Evolutionary conservation across 2,329 filamentous ascomycete genomes (phyloP).

Genomic region (Sordariomycetes sp.): DNA sequence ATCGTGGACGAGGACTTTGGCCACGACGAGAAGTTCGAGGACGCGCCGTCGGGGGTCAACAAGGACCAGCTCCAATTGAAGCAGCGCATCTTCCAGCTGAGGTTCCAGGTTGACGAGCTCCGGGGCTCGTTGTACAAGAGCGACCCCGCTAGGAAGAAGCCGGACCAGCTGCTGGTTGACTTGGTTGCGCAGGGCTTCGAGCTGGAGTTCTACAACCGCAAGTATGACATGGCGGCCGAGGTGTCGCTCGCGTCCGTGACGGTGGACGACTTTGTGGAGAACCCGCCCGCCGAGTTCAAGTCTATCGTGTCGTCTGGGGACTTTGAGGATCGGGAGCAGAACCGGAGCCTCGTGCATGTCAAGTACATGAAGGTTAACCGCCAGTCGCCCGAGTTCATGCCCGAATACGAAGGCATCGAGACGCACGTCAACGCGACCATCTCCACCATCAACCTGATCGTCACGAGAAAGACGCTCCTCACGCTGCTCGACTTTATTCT

Average conservation of each 20-base stretch:
- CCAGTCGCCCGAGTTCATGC: conserved; percentile 85
- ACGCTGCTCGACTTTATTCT: conserved; percentile 92
- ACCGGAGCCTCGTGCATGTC: conserved; percentile 74
- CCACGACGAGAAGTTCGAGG: conserved; percentile 54
- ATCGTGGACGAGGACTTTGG: conserved; percentile 69
- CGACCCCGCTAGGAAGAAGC: conserved; percentile 63
- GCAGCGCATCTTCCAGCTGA: conserved; percentile 90
- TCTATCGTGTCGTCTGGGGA: conserved; percentile 87
- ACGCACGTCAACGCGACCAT: conserved; percentile 86
- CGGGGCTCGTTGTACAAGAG: conserved; percentile 87
- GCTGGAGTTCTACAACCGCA: conserved; percentile 76
- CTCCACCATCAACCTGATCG: conserved; percentile 91
- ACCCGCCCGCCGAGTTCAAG: conserved; percentile 83
- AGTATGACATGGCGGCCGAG: conserved; percentile 88
- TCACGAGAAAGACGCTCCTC: conserved; percentile 84
- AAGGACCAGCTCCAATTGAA: conserved; percentile 57
- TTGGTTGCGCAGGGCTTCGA: conserved; percentile 83
- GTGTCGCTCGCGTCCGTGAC: conserved; percentile 78
- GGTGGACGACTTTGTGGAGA: conserved; percentile 90
- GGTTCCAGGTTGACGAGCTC: conserved; percentile 88
- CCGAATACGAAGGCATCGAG: conserved; percentile 84
- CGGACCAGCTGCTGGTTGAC: conserved; percentile 79
- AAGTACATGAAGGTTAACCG: conserved; percentile 86
- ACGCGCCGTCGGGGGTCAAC: conserved; percentile 47
- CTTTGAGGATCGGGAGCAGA: conserved; percentile 59